Evolutionary conservation across 345 rosid genomes (phyloP).

Genomic region (Camelina hispida): DNA sequence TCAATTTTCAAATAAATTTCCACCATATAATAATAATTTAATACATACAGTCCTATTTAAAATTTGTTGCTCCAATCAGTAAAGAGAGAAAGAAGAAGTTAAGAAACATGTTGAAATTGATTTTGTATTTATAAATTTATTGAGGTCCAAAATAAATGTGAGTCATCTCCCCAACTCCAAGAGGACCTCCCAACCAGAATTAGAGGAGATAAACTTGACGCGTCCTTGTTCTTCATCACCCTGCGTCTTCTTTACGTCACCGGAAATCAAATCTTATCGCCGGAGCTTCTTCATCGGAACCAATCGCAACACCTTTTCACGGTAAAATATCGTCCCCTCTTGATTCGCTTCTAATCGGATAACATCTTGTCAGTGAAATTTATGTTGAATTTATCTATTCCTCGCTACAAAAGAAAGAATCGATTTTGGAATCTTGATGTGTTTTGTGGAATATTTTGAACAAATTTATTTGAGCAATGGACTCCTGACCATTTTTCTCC

Average conservation of each 20-base stretch:
- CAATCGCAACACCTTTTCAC: neutral
- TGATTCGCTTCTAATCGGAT: neutral
- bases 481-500: slow-evolving; percentile 41
- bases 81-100: neutral
- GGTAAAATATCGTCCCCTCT: slow-evolving; percentile 17
- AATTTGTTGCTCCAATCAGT: slow-evolving; percentile 3
- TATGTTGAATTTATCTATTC: neutral
- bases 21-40: neutral
- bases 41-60: neutral
- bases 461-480: slow-evolving; percentile 33
- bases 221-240: slow-evolving; percentile 8
- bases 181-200: slow-evolving; percentile 18
- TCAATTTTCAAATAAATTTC: neutral
- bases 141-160: slow-evolving; percentile 22
- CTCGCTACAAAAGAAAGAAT: neutral
- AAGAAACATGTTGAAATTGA: neutral
- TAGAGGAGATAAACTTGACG: slow-evolving; percentile 27
- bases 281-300: slow-evolving; percentile 7
- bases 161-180: neutral
- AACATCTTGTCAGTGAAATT: neutral
- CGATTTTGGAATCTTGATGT: neutral
- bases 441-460: neutral
- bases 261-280: neutral
- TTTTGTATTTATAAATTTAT: neutral
- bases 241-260: slow-evolving; percentile 21